Base-by-base conservation (phyloP, 2,329 filamentous ascomycete genomes). In the Scopulariopsis brevicaulis region DNA sequence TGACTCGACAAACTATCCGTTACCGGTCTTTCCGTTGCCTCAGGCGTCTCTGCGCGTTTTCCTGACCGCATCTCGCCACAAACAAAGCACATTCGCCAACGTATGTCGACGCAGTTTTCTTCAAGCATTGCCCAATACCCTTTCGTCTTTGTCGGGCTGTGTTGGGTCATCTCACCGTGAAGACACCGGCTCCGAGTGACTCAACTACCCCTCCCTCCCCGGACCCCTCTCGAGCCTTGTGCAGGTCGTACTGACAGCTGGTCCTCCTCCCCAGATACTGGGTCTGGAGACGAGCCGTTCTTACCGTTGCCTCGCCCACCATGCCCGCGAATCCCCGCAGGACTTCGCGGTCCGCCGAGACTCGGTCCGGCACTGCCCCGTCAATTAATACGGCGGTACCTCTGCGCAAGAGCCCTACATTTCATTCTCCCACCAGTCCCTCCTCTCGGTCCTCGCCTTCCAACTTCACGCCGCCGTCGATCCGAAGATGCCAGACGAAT, bases 401-500 rank as follows among this genome's bases (percentile, higher is more conserved):
- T 70, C 79, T 90, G 71, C 80, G 77, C 69, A 90, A 90, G 75
- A 84, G 84, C 66, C 83, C 86, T 58, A 90, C 87, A 64, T 84
- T 83, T 65, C 79, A 82, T 65, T 80, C 80, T 69, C 77, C 77
- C 60, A 70, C 66, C 69, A 65, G 67, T 63, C 63, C 67, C 32
- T 62, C 74, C 60, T 68, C 71, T 60, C 73, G 74, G 59, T 68
- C 73, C 12, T 54, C 53, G 10, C 11, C 28, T 37, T 63, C 68
- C 59, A 80, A 81, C 64, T 69, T 69, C 57, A 77, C 80, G 60
- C 80, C 81, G 59, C 72, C 73, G 50, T 68, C 77, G n/a, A 77
- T 88, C 65, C 79, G 80, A 64, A 85, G 87, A 60, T 85, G 87
- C 55, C 84, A 87, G 64, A 88, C 86, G 56, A 80, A 74, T 62